Evolutionary conservation across 2,329 filamentous ascomycete genomes (phyloP).

Genomic region (Stachybotrys elegans): DNA sequence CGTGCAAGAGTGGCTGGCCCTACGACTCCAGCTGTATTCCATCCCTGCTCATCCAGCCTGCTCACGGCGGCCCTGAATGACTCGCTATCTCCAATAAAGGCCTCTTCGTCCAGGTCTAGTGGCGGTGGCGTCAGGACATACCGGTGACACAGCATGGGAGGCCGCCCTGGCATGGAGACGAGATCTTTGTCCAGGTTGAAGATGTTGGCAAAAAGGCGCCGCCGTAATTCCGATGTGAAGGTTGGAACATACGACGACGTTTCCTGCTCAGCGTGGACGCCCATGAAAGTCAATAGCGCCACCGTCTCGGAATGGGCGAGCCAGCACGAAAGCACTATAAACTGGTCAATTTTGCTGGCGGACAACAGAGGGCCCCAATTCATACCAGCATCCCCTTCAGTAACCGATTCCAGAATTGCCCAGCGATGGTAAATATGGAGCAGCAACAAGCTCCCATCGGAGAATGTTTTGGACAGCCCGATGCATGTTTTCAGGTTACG

Average conservation of each 20-base stretch:
- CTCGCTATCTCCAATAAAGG: constrained; percentile 38
- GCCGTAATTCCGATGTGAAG: constrained; percentile 26
- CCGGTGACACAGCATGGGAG: constrained; percentile 45
- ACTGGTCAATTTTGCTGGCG: constrained; percentile 1
- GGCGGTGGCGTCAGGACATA: constrained; percentile 50
- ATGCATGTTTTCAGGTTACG: constrained; percentile 21
- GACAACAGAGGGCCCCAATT: neutral
- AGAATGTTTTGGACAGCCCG: constrained; percentile 20
- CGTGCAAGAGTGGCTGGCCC: constrained; percentile 39
- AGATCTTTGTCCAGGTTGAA: constrained; percentile 44
- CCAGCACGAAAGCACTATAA: constrained; percentile 30
- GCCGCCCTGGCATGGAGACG: constrained; percentile 48
- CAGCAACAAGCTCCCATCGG: constrained; percentile 29
- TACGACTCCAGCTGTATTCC: constrained; percentile 41
- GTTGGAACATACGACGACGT: constrained; percentile 23
- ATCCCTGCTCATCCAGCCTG: constrained; percentile 42
- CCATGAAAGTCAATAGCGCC: constrained; percentile 29
- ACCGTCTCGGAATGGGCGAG: constrained; percentile 30
- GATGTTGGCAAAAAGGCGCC: constrained; percentile 26
- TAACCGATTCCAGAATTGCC: constrained; percentile 28
- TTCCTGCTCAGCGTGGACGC: constrained; percentile 22
- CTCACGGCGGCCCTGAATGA: constrained; percentile 10
- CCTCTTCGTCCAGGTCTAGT: constrained; percentile 46
- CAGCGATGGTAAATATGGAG: constrained; percentile 29
- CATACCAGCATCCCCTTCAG: constrained; percentile 34